These are phyloP conservation scores for Xylaria arbuscula DNA, from an alignment of 2,329 filamentous ascomycete genomes.

Conservation along the genomic window DNA sequence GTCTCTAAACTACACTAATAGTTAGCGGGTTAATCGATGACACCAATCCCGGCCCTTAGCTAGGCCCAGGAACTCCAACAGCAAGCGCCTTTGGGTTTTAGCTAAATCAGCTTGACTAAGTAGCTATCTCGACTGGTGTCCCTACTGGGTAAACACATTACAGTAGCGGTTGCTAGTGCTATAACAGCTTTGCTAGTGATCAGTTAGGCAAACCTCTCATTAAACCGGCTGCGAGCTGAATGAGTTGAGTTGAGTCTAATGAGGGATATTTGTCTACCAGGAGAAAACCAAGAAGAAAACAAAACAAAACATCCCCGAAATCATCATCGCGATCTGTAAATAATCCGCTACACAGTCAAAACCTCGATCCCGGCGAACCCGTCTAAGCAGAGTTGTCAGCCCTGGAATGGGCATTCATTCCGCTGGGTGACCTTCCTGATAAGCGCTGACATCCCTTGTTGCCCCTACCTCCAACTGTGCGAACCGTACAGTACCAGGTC, in stretches of 20 bases:
- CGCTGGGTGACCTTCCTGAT: conserved; percentile 33
- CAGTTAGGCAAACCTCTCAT: conserved; percentile 9
- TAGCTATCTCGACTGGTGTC: background rate
- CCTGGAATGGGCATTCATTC: conserved; percentile 16
- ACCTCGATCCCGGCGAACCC: background rate
- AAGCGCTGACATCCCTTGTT: conserved; percentile 42
- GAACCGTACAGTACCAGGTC: conserved; percentile 18
- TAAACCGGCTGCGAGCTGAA: background rate
- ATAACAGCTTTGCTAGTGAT: background rate
- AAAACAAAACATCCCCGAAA: background rate
- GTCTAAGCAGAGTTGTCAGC: conserved; percentile 8
- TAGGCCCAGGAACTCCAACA: background rate
- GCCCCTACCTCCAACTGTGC: conserved; percentile 33
- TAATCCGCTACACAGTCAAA: background rate
- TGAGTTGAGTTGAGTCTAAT: background rate
- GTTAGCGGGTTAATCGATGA: conserved; percentile 9
- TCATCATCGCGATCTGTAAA: background rate
- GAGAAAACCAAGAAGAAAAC: background rate
- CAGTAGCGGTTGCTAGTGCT: conserved; percentile 5
- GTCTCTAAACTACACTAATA: conserved; percentile 11
- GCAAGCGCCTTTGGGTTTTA: background rate
- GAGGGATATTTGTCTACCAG: background rate
- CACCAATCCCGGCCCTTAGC: conserved; percentile 3
- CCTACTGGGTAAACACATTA: too few relatives aligned
- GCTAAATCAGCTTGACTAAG: conserved; percentile 7